Evolutionary conservation across 139 green algal species (phyloP), one percentile per base, ranked within the genome.

Genomic region (Closterium sp.): DNA sequence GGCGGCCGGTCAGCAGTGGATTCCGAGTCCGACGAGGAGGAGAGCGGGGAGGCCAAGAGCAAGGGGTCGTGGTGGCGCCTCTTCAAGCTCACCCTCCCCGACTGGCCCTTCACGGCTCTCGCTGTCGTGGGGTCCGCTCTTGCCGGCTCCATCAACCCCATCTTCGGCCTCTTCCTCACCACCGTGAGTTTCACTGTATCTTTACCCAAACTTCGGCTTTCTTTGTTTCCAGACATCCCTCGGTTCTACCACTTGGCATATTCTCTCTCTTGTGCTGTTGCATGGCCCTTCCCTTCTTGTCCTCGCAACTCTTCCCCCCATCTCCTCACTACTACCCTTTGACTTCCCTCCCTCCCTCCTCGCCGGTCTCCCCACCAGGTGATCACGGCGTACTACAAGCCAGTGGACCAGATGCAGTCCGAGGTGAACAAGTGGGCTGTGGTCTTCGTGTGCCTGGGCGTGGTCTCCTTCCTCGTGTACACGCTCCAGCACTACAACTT

Each of bases 401-500:
- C 87, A 32, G 33, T 88, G n/a, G 87, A 69, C 30, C 2, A 90
- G n/a, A 93, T 93, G 90, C 33, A 93, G 55, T 30, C 32, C 2
- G 34, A 88, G 21, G 66, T 93, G 9, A 34, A 83, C 32, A 86
- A 87, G 36, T 93, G 69, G 64, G 89, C 87, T n/a, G 23, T 92
- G 12, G 69, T 93, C 25, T 93, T 93, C 25, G 32, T 90, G 2
- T 31, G 25, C 87, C 25, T 93, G 34, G 86, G 64, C 36, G 86
- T 12, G 1, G 32, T 88, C 21, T 33, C 87, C 4, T 23, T 91
- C 28, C 16, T 93, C 25, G 90, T 84, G 0, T 92, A 93, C 90
- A 91, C 28, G 7, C 34, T 93, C 5, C 90, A 92, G 86, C 90
- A 93, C 86, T 93, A 84, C 21, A 76, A 33, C 86, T 93, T 92